These are phyloP conservation scores for Aspergillus floridensis DNA, from an alignment of 2,329 filamentous ascomycete genomes.

Conservation along the genomic window DNA sequence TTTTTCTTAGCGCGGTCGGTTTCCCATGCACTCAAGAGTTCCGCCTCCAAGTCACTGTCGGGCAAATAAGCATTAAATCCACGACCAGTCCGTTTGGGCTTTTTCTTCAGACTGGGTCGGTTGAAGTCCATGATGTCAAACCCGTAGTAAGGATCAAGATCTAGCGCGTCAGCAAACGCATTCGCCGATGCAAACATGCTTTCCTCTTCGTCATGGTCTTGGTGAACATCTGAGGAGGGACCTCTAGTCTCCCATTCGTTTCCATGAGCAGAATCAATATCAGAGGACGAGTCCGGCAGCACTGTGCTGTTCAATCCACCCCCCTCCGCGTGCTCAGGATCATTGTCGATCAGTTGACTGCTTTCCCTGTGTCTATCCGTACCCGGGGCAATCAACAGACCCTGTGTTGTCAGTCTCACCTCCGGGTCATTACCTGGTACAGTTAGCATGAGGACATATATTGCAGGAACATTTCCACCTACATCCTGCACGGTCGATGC, in stretches of 20 bases:
- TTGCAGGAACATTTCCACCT: neutral
- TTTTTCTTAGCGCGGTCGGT: constrained; percentile 71
- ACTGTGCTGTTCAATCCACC: neutral
- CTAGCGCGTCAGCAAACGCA: constrained; percentile 57
- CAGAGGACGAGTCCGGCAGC: neutral
- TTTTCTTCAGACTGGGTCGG: constrained; percentile 64
- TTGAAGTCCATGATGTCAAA: constrained; percentile 86
- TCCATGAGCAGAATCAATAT: neutral
- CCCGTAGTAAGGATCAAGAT: constrained; percentile 62
- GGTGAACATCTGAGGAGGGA: neutral
- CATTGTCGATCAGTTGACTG: neutral
- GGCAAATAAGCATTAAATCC: constrained; percentile 56
- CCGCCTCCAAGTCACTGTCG: constrained; percentile 65
- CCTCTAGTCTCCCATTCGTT: neutral
- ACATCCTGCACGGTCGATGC: neutral
- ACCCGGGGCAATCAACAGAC: neutral
- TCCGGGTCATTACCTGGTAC: neutral
- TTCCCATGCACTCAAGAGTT: constrained; percentile 59
- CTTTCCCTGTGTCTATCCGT: neutral
- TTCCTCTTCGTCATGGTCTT: neutral
- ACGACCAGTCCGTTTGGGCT: constrained; percentile 61
- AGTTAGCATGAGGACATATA: neutral
- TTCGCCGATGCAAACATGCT: constrained; percentile 53
- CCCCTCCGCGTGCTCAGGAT: neutral
- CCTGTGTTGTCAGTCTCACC: neutral